Percentiles rank a stretch among this genome's conserved stretches.
phyloP scores from a whole-genome alignment of 1,284 basidiomycete genomes.

The Trichosporon sp. region DNA sequence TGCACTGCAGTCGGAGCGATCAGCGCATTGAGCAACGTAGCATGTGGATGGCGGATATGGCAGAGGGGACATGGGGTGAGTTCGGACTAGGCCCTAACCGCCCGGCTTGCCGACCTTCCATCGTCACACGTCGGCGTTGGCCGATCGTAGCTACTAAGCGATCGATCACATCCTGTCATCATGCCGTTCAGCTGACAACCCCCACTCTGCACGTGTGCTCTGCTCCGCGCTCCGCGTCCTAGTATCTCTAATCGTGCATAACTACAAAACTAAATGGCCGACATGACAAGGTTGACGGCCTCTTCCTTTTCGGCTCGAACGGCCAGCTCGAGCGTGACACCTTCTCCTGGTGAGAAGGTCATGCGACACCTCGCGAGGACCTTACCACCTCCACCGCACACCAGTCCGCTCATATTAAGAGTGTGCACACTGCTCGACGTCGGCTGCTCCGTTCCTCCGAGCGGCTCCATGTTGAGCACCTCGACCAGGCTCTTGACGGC shows the following conservation, averaged over 20 bases:
- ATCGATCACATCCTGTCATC: too few relatives aligned
- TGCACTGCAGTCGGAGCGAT: slow-evolving; percentile 1
- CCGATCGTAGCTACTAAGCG: background rate
- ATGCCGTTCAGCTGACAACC: too few relatives aligned
- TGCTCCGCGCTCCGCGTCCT: background rate
- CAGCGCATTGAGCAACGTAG: slow-evolving; percentile 1
- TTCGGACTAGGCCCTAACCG: background rate
- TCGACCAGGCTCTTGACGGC: slow-evolving; percentile 51
- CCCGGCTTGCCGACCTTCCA: too few relatives aligned
- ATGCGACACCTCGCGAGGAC: slow-evolving; percentile 91
- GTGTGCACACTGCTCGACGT: slow-evolving; percentile 87
- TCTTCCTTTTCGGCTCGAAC: slow-evolving; percentile 90
- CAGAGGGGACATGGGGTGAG: background rate
- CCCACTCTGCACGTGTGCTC: background rate
- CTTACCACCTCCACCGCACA: slow-evolving; percentile 86
- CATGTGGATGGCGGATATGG: background rate
- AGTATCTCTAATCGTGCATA: slow-evolving; percentile 20
- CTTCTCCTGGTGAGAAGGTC: slow-evolving; percentile 86
- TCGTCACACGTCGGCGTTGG: background rate
- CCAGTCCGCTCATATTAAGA: slow-evolving; percentile 85
- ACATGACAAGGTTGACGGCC: slow-evolving; percentile 81
- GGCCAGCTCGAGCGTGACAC: slow-evolving; percentile 91
- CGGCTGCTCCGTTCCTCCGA: slow-evolving; percentile 84
- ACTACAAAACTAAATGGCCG: slow-evolving; percentile 69
- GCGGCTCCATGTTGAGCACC: slow-evolving; percentile 92